Percentiles rank a stretch among this genome's conserved stretches.
phyloP scores from a whole-genome alignment of 306 rosid genomes.

The peach (Prunus persica) region Prunus_persica_NCBIv2 NC_034014.1:23550501-23551000 shows the following conservation, averaged over 20 bases:
- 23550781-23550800: not conserved
- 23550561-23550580: not conserved
- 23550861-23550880: too few relatives aligned
- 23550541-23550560: too few relatives aligned
- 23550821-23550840: not conserved
- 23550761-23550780: not conserved
- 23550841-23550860: not conserved
- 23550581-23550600: not conserved
- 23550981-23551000: too few relatives aligned
- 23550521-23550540: too few relatives aligned
- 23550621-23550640: not conserved
- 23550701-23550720: not conserved
- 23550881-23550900: too few relatives aligned
- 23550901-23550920: too few relatives aligned
- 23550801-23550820: too few relatives aligned
- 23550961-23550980: too few relatives aligned
- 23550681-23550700: not conserved
- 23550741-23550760: not conserved
- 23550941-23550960: too few relatives aligned
- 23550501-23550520: too few relatives aligned
- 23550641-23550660: not conserved
- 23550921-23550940: too few relatives aligned
- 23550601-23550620: not conserved
- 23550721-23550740: not conserved
- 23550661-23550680: not conserved